Evolutionary conservation across 129 eudicot species (phyloP), one percentile per base, ranked within the genome.

Genomic region (Flaveria linearis): DNA sequence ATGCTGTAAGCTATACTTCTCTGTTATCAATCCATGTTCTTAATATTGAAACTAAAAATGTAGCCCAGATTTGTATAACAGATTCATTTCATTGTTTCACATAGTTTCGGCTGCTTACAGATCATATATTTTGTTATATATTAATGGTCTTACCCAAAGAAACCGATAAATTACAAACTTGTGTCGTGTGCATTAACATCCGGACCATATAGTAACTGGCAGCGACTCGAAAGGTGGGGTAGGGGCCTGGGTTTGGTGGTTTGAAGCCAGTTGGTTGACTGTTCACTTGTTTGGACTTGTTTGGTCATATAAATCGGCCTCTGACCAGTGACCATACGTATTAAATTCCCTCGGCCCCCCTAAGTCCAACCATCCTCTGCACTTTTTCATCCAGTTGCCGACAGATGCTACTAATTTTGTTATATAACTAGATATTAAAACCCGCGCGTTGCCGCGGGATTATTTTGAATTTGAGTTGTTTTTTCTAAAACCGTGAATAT

Each of bases 251-350:
- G 33, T 73, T 65, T 26, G 62, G 78, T 55, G 79, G 67, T 57
- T 47, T 80, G n/a, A 71, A 72, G 78, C 82, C 78, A 79, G 57
- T 11, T 80, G 33, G 64, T 80, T 74, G 77, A 61, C 82, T 61
- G 65, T 23, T 25, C 13, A 56, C 49, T 45, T 12, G 49, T 43
- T 43, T 43, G 3, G 60, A 72, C 26, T 67, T 42, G 10, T 41
- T 55, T 73, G 79, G 80, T 80, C 84, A 55, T 16, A 55, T 45
- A 53, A 80, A 55, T 53, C 79, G 69, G 78, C 83, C 23, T 25
- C 58, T 42, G 57, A 79, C 67, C 36, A 52, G 39, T 42, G 57
- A 72, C 67, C 23, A 53, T 3, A 11, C 1, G 65, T 22, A 50
- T 33, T 62, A 55, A 78, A 43, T 42, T 60, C 71, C 70, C 10